phyloP scores from a whole-genome alignment of 257 asterid genomes.

The Linaria vulgaris region DNA sequence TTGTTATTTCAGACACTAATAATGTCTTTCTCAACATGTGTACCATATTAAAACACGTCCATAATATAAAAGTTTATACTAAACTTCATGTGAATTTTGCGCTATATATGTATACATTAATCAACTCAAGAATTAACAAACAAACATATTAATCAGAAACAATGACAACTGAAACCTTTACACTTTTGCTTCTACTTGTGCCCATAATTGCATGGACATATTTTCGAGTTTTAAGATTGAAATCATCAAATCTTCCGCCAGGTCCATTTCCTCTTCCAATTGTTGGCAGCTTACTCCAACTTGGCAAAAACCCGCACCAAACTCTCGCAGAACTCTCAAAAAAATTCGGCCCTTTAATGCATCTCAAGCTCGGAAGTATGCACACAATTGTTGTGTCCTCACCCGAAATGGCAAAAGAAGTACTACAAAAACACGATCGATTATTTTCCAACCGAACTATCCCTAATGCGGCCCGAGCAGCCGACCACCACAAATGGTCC shows the following conservation, averaged over 20 bases:
- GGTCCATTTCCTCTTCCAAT: constrained; percentile 6
- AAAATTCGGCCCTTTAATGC: constrained; percentile 1
- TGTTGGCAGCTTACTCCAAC: constrained; percentile 1
- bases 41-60: no score
- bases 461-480: neutral
- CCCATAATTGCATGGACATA: neutral
- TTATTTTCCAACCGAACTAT: neutral
- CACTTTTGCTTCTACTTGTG: neutral
- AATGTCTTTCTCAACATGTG: no score
- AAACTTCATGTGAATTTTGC: no score
- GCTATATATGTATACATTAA: no score
- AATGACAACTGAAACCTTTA: neutral
- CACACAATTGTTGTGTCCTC: constrained; percentile 1
- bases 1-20: no score
- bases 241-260: neutral
- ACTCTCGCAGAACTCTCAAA: neutral
- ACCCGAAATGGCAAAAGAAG: neutral
- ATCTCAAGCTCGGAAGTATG: constrained; percentile 8
- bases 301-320: neutral
- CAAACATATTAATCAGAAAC: neutral
- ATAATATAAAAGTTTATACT: no score
- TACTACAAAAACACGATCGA: constrained; percentile 9
- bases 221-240: neutral
- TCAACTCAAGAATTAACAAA: no score
- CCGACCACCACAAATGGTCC: neutral